Conservation (phyloP, 2,329 filamentous ascomycete species). For the Waltergamsia citrina region DNA sequence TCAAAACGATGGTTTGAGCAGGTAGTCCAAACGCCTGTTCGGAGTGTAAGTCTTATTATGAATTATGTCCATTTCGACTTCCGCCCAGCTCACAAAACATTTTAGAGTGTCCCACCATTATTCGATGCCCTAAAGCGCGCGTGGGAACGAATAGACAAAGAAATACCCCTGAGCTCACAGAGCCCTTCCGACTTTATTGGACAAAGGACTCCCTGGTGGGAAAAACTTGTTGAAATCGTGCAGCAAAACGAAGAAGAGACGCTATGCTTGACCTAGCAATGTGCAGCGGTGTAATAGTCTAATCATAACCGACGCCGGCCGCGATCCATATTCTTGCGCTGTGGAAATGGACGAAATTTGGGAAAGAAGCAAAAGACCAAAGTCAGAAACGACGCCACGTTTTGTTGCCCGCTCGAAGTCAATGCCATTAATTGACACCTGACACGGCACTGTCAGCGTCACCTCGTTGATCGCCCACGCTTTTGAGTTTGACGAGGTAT, state of each 20-base stretch:
- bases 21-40: conserved; percentile 24
- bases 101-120: conserved; percentile 29
- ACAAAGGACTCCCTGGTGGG: conserved; percentile 27
- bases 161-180: conserved; percentile 10
- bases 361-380: background rate
- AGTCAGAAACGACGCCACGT: too few relatives aligned
- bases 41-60: conserved; percentile 23
- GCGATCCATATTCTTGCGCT: too few relatives aligned
- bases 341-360: background rate
- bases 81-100: conserved; percentile 6
- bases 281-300: conserved; percentile 1
- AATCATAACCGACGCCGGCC: conserved; percentile 1
- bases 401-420: too few relatives aligned
- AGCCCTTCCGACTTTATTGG: conserved; percentile 11
- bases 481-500: conserved; percentile 23
- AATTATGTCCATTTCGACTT: conserved; percentile 5
- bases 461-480: conserved; percentile 17
- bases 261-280: conserved; percentile 25
- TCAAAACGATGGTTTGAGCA: conserved; percentile 24
- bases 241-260: conserved; percentile 20
- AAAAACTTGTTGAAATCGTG: conserved; percentile 23
- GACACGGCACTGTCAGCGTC: conserved; percentile 28
- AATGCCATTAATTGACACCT: conserved; percentile 11
- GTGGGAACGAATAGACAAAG: conserved; percentile 22
- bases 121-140: conserved; percentile 21